Percentiles rank a stretch among this genome's conserved stretches.
Conservation (phyloP, 2,329 filamentous ascomycete species). For the Hypoxylon sp. region DNA sequence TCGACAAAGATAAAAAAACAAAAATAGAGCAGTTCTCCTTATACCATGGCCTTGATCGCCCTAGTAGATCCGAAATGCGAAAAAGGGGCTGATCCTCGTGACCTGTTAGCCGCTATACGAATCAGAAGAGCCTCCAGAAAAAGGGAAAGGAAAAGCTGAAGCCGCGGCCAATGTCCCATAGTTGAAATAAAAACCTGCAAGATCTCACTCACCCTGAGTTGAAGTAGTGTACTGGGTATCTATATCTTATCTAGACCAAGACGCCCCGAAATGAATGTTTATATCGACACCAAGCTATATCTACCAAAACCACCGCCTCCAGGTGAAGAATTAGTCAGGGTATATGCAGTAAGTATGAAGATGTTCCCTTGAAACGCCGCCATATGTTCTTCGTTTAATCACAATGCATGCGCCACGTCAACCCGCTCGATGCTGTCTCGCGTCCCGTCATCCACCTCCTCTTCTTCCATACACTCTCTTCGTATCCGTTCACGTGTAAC, state of each 20-base stretch:
- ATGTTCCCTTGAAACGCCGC: constrained; percentile 18
- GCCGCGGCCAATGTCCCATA: too few species aligned
- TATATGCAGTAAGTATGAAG: constrained; percentile 14
- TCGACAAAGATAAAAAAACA: too few species aligned
- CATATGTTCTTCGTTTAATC: constrained; percentile 11
- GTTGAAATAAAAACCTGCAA: too few species aligned
- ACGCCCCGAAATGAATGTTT: constrained; percentile 4
- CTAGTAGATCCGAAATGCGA: too few species aligned
- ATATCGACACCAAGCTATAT: neutral
- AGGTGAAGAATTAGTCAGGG: constrained; percentile 5
- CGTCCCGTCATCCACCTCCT: constrained; percentile 27
- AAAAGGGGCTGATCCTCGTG: too few species aligned
- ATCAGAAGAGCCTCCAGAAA: too few species aligned
- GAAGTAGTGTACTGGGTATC: constrained; percentile 17
- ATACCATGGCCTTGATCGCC: too few species aligned
- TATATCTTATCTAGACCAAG: constrained; percentile 5
- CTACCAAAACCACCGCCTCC: constrained; percentile 1
- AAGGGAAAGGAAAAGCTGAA: too few species aligned
- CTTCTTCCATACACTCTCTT: constrained; percentile 39
- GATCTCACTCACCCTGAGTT: neutral
- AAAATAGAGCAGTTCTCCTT: too few species aligned
- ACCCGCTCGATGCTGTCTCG: constrained; percentile 21
- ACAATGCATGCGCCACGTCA: constrained; percentile 25
- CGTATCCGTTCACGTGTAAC: constrained; percentile 53
- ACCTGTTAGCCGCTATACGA: too few species aligned